Conservation (phyloP, 768 basidiomycete species). For the Lentinula aciculospora region DNA sequence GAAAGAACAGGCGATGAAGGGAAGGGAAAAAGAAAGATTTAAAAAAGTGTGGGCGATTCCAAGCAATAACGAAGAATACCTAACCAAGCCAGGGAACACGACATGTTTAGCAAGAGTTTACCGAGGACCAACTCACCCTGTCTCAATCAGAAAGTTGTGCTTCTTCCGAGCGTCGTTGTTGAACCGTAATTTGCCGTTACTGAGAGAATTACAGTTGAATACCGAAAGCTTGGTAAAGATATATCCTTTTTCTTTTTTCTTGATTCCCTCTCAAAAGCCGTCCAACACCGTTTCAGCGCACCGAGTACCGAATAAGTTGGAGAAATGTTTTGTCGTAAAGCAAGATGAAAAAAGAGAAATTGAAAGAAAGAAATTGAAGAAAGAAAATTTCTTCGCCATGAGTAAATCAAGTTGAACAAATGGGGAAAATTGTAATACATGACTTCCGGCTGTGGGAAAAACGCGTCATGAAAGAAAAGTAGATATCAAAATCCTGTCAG, state of each 20-base stretch:
- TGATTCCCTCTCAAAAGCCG: no score
- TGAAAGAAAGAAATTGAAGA: neutral
- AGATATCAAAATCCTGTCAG: neutral
- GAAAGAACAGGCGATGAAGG: neutral
- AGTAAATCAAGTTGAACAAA: neutral
- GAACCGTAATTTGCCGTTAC: neutral
- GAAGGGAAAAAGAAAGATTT: neutral
- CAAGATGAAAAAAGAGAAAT: neutral
- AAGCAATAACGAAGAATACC: no score
- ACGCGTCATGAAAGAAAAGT: neutral
- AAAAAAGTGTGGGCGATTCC: neutral
- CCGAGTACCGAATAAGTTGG: neutral
- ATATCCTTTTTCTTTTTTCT: neutral
- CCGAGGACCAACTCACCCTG: neutral
- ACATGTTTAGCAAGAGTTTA: neutral
- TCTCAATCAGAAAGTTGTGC: neutral
- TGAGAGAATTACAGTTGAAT: neutral
- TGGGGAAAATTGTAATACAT: neutral
- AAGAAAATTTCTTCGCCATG: neutral
- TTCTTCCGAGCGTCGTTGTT: neutral
- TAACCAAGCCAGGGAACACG: no score
- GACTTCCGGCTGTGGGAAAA: neutral
- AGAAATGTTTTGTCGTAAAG: neutral
- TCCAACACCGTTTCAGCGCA: no score
- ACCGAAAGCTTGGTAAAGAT: neutral